Conservation (phyloP, 2,329 filamentous ascomycete species). For the Aspergillus fructus region DNA sequence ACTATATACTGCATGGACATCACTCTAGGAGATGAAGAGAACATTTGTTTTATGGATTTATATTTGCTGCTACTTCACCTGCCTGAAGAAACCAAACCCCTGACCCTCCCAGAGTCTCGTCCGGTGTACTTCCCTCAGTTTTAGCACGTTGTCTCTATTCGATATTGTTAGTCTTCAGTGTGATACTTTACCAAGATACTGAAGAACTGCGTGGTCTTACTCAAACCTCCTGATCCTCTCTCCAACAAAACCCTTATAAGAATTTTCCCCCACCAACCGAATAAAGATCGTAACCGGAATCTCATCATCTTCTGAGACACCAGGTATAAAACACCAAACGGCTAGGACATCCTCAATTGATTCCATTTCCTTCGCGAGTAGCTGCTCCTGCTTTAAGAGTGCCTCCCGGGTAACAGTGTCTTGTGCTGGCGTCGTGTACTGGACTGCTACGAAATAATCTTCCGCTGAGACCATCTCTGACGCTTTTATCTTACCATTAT, state of each 20-base stretch:
- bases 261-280: background rate
- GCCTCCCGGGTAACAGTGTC: too few relatives aligned
- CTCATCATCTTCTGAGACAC: background rate
- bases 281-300: background rate
- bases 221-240: background rate
- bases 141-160: background rate
- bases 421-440: background rate
- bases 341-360: background rate
- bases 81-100: background rate
- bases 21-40: too few relatives aligned
- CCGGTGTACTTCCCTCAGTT: background rate
- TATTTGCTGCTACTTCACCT: too few relatives aligned
- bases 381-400: too few relatives aligned
- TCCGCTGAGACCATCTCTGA: background rate
- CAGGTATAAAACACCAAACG: background rate
- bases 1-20: too few relatives aligned
- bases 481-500: background rate
- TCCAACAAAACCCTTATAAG: background rate
- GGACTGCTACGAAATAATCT: background rate
- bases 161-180: too few relatives aligned
- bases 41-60: too few relatives aligned
- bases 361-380: too few relatives aligned
- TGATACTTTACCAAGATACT: too few relatives aligned
- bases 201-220: background rate
- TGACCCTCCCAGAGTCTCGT: background rate